phyloP scores from a whole-genome alignment of 345 rosid species.

The Gossypium mustelinum region DNA sequence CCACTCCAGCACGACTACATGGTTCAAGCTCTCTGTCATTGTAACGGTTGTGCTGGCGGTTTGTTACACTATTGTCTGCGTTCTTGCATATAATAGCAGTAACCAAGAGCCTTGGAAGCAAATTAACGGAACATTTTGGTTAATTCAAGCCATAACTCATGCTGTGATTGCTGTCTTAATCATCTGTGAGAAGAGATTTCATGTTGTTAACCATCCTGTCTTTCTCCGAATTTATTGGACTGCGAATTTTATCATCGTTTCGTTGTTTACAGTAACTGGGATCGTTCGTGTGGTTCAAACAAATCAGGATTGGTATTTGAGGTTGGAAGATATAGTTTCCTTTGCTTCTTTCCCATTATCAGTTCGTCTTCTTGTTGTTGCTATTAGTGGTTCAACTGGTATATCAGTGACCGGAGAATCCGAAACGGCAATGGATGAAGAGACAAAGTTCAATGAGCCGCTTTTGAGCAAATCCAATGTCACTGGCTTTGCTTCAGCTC shows the following conservation, averaged over 20 bases:
- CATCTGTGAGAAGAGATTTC: constrained; percentile 65
- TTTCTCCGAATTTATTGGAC: constrained; percentile 65
- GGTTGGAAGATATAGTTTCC: constrained; percentile 55
- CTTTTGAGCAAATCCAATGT: constrained; percentile 42
- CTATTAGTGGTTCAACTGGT: constrained; percentile 75
- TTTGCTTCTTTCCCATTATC: constrained; percentile 53
- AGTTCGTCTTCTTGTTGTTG: constrained; percentile 40
- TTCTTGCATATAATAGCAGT: constrained; percentile 40
- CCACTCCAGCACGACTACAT: constrained; percentile 26
- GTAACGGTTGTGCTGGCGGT: constrained; percentile 42
- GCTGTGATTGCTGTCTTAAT: constrained; percentile 55
- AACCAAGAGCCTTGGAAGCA: constrained; percentile 36
- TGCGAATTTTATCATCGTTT: constrained; percentile 35
- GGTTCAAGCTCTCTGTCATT: constrained; percentile 52
- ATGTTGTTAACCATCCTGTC: constrained; percentile 51
- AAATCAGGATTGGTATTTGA: constrained; percentile 26
- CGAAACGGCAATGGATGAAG: constrained; percentile 29
- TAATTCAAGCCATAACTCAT: constrained; percentile 68
- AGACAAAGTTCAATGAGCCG: constrained; percentile 29
- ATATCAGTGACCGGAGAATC: constrained; percentile 28
- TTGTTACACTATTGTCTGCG: constrained; percentile 41
- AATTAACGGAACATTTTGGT: constrained; percentile 53
- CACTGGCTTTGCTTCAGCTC: constrained; percentile 67
- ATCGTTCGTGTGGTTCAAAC: constrained; percentile 37
- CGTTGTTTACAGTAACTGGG: constrained; percentile 51